Evolutionary conservation across 768 basidiomycete species (phyloP).

Genomic region (Phallus indusiatus): DNA sequence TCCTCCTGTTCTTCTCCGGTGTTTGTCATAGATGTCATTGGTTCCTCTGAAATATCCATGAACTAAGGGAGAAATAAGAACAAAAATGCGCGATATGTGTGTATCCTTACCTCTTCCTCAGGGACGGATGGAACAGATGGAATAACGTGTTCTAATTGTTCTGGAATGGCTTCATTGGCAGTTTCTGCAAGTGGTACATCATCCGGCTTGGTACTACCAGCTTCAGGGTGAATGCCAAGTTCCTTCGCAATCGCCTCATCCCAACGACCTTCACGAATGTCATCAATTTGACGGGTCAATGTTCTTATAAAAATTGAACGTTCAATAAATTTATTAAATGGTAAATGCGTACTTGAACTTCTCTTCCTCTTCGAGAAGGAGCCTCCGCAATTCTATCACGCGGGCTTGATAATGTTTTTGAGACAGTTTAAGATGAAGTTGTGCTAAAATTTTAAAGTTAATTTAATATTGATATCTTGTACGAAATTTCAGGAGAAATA

Average conservation of each 20-base stretch:
- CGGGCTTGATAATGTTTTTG: conserved; percentile 65
- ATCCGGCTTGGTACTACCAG: neutral
- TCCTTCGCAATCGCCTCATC: conserved; percentile 40
- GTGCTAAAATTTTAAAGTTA: conserved; percentile 36
- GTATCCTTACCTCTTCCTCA: neutral
- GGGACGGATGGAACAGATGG: neutral
- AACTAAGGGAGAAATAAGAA: neutral
- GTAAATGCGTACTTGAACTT: conserved; percentile 56
- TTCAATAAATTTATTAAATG: neutral
- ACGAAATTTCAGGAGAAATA: conserved; percentile 15
- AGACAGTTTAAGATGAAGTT: conserved; percentile 58
- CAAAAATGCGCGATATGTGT: neutral
- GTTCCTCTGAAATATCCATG: neutral
- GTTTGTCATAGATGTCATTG: neutral
- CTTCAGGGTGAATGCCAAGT: conserved; percentile 13
- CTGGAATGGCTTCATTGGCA: neutral
- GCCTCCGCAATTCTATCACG: conserved; percentile 58
- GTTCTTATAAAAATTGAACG: conserved; percentile 29
- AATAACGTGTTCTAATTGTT: neutral
- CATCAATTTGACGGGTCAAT: conserved; percentile 66
- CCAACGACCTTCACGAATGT: conserved; percentile 60
- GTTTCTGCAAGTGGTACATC: neutral
- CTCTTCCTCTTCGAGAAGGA: conserved; percentile 63
- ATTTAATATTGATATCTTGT: neutral
- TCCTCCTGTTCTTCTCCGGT: neutral